phyloP scores from a whole-genome alignment of 768 basidiomycete genomes.

The Mycena galericulata region DNA sequence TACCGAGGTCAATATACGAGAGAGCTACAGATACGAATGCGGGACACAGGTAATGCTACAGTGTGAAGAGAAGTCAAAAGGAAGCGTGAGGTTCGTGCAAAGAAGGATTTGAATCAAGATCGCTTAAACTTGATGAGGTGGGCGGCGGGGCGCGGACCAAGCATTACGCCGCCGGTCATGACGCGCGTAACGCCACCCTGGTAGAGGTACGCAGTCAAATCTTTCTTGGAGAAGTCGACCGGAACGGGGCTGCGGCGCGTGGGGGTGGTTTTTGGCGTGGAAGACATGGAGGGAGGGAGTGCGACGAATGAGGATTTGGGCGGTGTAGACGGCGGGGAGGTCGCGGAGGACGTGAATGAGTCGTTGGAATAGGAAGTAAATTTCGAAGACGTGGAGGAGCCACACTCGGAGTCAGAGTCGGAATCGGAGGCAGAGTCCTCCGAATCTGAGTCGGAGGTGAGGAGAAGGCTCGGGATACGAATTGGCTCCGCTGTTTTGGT shows the following conservation, averaged over 20 bases:
- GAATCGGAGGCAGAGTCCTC: not conserved
- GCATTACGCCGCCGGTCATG: slow-evolving; percentile 40
- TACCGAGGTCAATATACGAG: too few relatives aligned
- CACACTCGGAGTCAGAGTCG: slow-evolving; percentile 15
- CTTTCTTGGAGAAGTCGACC: slow-evolving; percentile 9
- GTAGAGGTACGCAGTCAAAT: slow-evolving; percentile 30
- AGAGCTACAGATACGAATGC: too few relatives aligned
- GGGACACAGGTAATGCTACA: too few relatives aligned
- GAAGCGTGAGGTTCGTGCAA: too few relatives aligned
- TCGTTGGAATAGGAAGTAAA: slow-evolving; percentile 15
- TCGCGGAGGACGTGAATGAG: slow-evolving; percentile 23
- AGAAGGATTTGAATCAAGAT: not conserved
- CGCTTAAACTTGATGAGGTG: not conserved
- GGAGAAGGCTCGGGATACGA: slow-evolving; percentile 7
- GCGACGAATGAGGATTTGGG: slow-evolving; percentile 1
- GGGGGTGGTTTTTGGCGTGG: not conserved
- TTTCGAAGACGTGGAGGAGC: slow-evolving; percentile 13
- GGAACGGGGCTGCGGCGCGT: not conserved
- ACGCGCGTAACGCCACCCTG: slow-evolving; percentile 33
- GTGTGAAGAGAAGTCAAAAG: too few relatives aligned
- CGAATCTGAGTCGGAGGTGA: too few relatives aligned
- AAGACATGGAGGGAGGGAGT: slow-evolving; percentile 1
- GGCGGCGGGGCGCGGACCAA: slow-evolving; percentile 26
- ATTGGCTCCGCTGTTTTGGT: not conserved
- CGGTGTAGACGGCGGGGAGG: slow-evolving; percentile 16